Evolutionary conservation across 257 asterid genomes (phyloP).

Genomic region (Haberlea rhodopensis): DNA sequence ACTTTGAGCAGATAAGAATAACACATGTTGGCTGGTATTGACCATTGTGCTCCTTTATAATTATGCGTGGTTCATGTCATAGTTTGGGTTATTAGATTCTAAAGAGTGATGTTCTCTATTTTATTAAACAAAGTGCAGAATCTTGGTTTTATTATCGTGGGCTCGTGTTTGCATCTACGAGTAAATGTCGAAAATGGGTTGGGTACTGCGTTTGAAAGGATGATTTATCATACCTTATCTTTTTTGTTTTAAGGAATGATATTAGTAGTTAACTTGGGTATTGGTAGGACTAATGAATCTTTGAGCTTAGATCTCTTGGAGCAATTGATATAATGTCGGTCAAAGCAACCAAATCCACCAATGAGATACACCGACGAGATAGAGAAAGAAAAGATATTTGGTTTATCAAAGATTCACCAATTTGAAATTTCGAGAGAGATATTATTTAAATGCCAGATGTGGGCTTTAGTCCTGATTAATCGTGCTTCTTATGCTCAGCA

Average conservation of each 20-base stretch:
- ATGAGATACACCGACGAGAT: too few species aligned
- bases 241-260: not conserved
- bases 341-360: too few species aligned
- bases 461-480: constrained; percentile 3
- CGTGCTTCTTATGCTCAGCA: constrained; percentile 26
- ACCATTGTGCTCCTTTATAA: not conserved
- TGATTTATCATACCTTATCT: too few species aligned
- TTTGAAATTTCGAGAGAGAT: too few species aligned
- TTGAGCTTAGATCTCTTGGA: not conserved
- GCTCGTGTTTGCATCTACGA: not conserved
- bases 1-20: not conserved
- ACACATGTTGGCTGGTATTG: not conserved
- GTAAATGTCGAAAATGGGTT: too few species aligned
- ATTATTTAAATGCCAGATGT: constrained; percentile 3
- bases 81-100: not conserved
- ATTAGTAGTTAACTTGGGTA: not conserved
- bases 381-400: too few species aligned
- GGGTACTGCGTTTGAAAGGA: too few species aligned
- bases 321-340: not conserved
- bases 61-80: not conserved
- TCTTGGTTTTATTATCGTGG: not conserved
- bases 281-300: not conserved
- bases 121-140: not conserved
- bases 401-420: too few species aligned
- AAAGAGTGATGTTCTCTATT: too few species aligned